phyloP scores from a whole-genome alignment of 2,329 filamentous ascomycete genomes.

The Sporothrix inflata region DNA sequence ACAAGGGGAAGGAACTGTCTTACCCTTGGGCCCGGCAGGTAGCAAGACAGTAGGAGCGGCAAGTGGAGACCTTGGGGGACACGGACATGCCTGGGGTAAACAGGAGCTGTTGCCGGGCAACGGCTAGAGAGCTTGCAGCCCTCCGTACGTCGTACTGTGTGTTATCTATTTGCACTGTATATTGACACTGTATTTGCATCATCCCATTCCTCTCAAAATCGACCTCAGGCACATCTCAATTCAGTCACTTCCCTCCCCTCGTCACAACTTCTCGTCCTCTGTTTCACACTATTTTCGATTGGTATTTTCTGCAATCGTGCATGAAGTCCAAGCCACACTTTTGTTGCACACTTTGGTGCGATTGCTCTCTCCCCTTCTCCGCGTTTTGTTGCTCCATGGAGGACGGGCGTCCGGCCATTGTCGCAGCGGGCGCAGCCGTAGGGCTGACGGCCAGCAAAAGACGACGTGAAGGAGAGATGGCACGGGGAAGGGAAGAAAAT shows the following conservation, averaged over 20 bases:
- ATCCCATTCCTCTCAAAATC: too few species aligned
- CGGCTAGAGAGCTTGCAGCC: conserved; percentile 13
- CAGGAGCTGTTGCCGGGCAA: conserved; percentile 30
- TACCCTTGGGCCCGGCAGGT: conserved; percentile 15
- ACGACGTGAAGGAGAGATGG: background rate
- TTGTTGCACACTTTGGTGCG: too few species aligned
- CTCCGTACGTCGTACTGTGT: background rate
- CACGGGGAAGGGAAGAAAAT: background rate
- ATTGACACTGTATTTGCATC: background rate
- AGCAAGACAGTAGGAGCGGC: conserved; percentile 26
- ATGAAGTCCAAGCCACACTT: background rate
- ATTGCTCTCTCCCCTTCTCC: background rate
- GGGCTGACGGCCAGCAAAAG: background rate
- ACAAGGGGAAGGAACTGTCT: conserved; percentile 22
- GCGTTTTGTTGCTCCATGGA: background rate
- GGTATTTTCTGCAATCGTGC: background rate
- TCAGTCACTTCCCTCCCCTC: background rate
- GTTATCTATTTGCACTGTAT: background rate
- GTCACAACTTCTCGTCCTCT: background rate
- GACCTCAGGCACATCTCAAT: background rate
- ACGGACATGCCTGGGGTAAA: conserved; percentile 28
- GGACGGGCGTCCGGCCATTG: background rate
- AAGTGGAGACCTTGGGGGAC: conserved; percentile 28
- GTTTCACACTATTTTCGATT: background rate
- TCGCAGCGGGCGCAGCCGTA: background rate